These are phyloP conservation scores for Fusarium sp. DNA, from an alignment of 2,329 filamentous ascomycete genomes.

Conservation along the genomic window DNA sequence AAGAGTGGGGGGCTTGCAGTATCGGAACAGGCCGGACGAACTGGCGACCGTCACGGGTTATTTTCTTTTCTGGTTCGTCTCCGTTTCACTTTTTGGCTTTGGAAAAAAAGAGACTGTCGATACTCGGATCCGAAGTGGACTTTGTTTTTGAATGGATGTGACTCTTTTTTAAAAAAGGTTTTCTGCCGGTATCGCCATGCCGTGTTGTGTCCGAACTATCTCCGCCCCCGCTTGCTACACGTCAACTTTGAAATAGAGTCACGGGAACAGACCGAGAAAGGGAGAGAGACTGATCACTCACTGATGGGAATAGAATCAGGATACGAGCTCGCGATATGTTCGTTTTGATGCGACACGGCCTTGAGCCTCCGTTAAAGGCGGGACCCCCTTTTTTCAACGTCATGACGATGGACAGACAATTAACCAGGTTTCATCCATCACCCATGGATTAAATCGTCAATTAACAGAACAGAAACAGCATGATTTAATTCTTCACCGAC, in stretches of 20 bases:
- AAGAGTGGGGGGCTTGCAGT: conserved; percentile 11
- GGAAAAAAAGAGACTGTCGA: background rate
- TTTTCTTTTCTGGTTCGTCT: conserved; percentile 18
- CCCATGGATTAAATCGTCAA: background rate
- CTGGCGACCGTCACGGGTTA: conserved; percentile 12
- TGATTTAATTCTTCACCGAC: background rate
- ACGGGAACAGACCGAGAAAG: background rate
- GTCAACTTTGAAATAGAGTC: background rate
- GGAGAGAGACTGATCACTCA: background rate
- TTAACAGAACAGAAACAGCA: background rate
- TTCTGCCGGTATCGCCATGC: conserved; percentile 14
- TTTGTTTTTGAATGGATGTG: conserved; percentile 13
- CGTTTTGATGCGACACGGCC: conserved; percentile 6
- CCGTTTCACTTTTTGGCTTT: background rate
- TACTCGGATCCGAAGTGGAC: conserved; percentile 36
- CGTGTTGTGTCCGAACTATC: conserved; percentile 38
- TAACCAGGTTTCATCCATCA: background rate
- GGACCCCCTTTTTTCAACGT: background rate
- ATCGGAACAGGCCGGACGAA: conserved; percentile 38
- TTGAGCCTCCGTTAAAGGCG: conserved; percentile 22
- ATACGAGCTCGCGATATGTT: background rate
- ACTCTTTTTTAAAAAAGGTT: conserved; percentile 10
- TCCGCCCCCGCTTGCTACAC: conserved; percentile 21
- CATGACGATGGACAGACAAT: background rate
- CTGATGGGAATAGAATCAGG: conserved; percentile 27